These are phyloP conservation scores for Nymphaea colorata DNA, from an alignment of 164 flowering plant species.

Conservation along the genomic window DNA sequence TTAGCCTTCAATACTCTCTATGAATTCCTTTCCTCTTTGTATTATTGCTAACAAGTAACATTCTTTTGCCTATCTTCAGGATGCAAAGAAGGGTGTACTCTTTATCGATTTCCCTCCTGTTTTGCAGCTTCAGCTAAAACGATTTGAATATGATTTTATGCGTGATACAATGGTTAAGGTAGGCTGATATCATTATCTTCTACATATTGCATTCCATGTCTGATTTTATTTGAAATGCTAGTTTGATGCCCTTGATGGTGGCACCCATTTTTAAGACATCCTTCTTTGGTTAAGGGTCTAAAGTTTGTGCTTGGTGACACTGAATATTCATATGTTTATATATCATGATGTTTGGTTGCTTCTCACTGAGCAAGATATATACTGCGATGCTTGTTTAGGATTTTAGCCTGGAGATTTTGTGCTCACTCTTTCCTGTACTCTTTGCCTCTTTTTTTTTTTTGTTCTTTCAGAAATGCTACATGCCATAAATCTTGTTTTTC, in stretches of 20 bases:
- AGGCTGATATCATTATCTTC: conserved; percentile 2
- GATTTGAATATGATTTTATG: conserved; percentile 73
- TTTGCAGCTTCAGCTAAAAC: conserved; percentile 65
- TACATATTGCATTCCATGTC: background rate
- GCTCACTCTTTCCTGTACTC: too few species aligned
- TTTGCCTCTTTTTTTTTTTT: too few species aligned
- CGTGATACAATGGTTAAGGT: conserved; percentile 75
- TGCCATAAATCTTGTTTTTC: too few species aligned
- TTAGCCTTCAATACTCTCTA: background rate
- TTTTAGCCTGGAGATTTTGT: too few species aligned
- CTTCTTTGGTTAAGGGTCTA: background rate
- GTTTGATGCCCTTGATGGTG: background rate
- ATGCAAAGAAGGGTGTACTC: conserved; percentile 62
- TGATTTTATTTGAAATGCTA: background rate
- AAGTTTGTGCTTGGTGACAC: too few species aligned
- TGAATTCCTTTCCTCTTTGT: background rate
- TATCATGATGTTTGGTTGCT: too few species aligned
- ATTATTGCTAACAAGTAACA: background rate
- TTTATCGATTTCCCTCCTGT: conserved; percentile 81
- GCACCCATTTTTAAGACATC: background rate
- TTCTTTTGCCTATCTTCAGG: conserved; percentile 23
- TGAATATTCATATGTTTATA: too few species aligned
- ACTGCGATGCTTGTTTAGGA: too few species aligned
- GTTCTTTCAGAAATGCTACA: too few species aligned
- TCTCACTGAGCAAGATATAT: too few species aligned